Base-by-base conservation (phyloP, 2,329 filamentous ascomycete genomes). In the Scleromitrula shiraiana region DNA sequence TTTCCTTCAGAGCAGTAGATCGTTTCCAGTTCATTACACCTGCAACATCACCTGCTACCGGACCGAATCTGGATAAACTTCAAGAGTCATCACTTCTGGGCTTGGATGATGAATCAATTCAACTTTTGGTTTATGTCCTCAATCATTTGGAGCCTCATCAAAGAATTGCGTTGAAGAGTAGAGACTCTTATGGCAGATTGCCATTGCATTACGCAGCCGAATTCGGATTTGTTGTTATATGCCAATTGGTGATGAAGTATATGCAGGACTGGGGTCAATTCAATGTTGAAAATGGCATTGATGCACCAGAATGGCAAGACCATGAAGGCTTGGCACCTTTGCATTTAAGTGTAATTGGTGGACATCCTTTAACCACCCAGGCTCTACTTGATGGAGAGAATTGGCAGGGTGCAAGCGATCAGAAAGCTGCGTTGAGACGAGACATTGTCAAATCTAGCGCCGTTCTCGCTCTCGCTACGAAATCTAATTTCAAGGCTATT, bases 171-270 rank as follows among this genome's bases (percentile, higher is more conserved):
- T 70, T 97, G 9, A 71, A 76, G 41, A 77, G 78, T 10, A 80
- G 76, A 50, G 91, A 97, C 66, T 75, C 81, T 0, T 85, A 91
- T 51, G 90, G 88, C 2, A 84, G 91, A 4, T 76, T 91, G 12
- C 89, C 91, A 1, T 73, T 97, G 9, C 91, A 97, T 64, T 96
- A 96, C 63, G 89, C 89, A 2, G 91, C 93, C 0, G 89, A 97
- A 64, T 95, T 94, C 62, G 93, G 93, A 2, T 89, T 96, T 58
- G 86, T 93, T 3, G 79, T 88, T n/a, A 83, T 96, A 8, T 95
- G 88, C 62, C 78, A 95, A 62, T 75, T 90, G 20, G 77, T 97
- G 56, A 90, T 96, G 70, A 81, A 83, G 54, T 83, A 85, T 59
- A 90, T 98, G 82, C 86, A 91, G 63, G 76, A 82, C 20, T 97